phyloP scores from a whole-genome alignment of 78 protist genomes.

The Neovahlkampfia damariscottae region DNA sequence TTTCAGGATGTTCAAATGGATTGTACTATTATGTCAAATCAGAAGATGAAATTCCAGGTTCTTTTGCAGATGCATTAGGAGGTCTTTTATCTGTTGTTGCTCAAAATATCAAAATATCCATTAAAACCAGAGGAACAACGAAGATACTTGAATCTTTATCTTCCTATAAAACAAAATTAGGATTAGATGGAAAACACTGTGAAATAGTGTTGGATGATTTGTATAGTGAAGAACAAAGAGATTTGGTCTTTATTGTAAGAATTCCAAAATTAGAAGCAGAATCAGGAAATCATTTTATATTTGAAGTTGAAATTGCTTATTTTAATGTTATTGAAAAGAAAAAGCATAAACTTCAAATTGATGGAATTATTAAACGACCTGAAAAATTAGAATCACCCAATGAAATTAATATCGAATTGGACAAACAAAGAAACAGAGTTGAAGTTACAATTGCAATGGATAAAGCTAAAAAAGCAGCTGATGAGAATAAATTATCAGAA shows the following conservation, averaged over 20 bases:
- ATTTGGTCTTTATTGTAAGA: conserved; percentile 3
- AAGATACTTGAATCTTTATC: not conserved
- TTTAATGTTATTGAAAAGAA: not conserved
- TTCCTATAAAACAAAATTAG: not conserved
- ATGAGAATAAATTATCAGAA: not conserved
- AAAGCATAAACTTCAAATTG: not conserved
- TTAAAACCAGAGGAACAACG: too few species aligned
- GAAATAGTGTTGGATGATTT: conserved; percentile 6
- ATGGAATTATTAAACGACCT: not conserved
- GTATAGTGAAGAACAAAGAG: conserved; percentile 17
- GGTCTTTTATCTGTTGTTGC: conserved; percentile 40
- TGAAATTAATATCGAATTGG: not conserved
- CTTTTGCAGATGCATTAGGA: conserved; percentile 43
- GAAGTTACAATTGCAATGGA: not conserved
- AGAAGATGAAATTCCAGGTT: not conserved
- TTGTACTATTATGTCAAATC: conserved; percentile 32
- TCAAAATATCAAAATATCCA: conserved; percentile 3
- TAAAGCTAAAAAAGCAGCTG: not conserved
- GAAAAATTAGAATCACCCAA: not conserved
- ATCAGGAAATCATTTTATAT: not conserved
- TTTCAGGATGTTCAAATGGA: too few species aligned
- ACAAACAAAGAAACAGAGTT: not conserved
- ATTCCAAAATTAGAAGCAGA: not conserved
- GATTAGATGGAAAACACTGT: not conserved
- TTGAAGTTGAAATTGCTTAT: not conserved